phyloP scores from a whole-genome alignment of 2,329 filamentous ascomycete genomes.

The Fusarium napiforme region DNA sequence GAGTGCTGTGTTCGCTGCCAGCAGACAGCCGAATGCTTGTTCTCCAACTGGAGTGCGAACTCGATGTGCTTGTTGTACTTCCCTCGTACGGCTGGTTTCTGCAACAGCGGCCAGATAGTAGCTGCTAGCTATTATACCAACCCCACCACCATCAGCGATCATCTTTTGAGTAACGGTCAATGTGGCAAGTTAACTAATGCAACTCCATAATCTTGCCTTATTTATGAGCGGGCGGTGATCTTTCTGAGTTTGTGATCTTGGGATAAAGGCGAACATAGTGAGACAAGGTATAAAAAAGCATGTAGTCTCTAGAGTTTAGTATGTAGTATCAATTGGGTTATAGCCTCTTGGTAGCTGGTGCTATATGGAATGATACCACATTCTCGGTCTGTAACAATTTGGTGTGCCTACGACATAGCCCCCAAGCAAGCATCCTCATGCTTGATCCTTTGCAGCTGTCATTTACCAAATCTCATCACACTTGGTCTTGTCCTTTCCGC shows the following conservation, averaged over 20 bases:
- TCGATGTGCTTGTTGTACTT: neutral
- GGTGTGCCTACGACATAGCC: rapidly evolving
- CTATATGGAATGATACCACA: neutral
- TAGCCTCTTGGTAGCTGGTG: too few species aligned
- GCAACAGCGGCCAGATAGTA: neutral
- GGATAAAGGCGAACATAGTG: neutral
- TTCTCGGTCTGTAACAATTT: neutral
- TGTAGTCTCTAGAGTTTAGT: neutral
- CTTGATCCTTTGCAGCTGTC: rapidly evolving
- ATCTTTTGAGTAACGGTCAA: neutral
- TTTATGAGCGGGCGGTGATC: neutral
- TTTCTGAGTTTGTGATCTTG: neutral
- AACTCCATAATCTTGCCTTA: neutral
- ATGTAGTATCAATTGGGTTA: neutral
- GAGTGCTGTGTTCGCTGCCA: neutral
- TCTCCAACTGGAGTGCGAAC: neutral
- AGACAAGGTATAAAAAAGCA: neutral
- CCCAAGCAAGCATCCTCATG: rapidly evolving
- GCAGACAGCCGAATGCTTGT: neutral
- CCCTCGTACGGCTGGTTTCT: neutral
- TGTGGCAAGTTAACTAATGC: neutral
- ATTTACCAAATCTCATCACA: constrained; percentile 1
- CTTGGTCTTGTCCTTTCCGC: constrained; percentile 12
- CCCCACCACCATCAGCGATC: neutral
- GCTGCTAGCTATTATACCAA: neutral